phyloP scores from a whole-genome alignment of 208 protist species.

The Trypanosoma avium region DNA sequence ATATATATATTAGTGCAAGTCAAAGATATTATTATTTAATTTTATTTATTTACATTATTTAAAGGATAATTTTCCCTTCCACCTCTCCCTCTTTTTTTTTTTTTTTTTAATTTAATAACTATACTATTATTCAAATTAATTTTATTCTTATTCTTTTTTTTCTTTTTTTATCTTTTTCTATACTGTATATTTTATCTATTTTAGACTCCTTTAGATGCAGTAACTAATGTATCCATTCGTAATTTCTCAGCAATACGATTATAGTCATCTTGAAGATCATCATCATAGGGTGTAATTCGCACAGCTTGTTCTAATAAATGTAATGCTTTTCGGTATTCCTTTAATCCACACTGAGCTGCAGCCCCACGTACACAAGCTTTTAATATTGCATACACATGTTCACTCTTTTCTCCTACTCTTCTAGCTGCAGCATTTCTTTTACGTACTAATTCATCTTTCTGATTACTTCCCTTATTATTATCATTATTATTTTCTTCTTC shows the following conservation, averaged over 20 bases:
- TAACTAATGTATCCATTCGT: slow-evolving; percentile 85
- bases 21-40: neutral
- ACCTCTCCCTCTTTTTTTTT: neutral
- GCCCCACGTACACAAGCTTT: slow-evolving; percentile 90
- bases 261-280: slow-evolving; percentile 88
- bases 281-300: slow-evolving; percentile 92
- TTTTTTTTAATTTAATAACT: neutral
- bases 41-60: slow-evolving; percentile 1
- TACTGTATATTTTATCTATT: neutral
- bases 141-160: slow-evolving; percentile 5
- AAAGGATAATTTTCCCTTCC: neutral
- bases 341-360: slow-evolving; percentile 78
- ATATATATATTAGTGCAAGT: no score
- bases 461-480: neutral
- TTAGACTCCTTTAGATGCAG: slow-evolving; percentile 38
- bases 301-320: slow-evolving; percentile 74
- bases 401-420: slow-evolving; percentile 68
- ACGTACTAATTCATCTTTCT: slow-evolving; percentile 29
- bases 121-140: neutral
- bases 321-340: slow-evolving; percentile 74
- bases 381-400: slow-evolving; percentile 88
- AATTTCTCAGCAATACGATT: slow-evolving; percentile 87
- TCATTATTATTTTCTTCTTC: slow-evolving; percentile 27
- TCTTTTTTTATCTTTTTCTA: slow-evolving; percentile 1
- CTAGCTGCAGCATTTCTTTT: slow-evolving; percentile 61